phyloP scores from a whole-genome alignment of 345 rosid species.

The Populus alba region DNA sequence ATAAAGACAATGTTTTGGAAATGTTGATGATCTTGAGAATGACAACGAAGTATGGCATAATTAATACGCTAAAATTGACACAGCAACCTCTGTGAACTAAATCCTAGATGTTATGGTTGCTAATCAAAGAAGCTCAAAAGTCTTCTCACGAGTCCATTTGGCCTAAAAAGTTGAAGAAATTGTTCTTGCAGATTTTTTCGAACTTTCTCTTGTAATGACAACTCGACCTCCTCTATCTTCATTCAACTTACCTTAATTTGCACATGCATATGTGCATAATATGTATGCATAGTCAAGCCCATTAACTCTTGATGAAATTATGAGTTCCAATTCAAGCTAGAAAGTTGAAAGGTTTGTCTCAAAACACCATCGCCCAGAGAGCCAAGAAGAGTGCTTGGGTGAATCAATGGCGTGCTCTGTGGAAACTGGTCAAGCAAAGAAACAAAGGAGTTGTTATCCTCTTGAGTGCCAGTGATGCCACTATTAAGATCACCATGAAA shows the following conservation, averaged over 20 bases:
- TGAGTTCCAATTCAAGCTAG: conserved; percentile 41
- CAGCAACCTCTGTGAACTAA: neutral
- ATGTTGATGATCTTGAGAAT: neutral
- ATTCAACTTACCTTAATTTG: neutral
- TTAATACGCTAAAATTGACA: neutral
- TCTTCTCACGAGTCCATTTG: neutral
- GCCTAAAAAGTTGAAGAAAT: neutral
- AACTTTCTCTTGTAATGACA: neutral
- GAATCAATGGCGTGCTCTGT: conserved; percentile 39
- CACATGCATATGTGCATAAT: neutral
- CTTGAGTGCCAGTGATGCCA: conserved; percentile 8
- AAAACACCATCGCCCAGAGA: conserved; percentile 47
- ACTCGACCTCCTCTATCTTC: neutral
- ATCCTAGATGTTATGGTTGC: neutral
- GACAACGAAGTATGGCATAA: neutral
- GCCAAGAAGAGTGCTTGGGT: conserved; percentile 42
- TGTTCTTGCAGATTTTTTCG: neutral
- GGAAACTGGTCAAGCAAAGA: conserved; percentile 60
- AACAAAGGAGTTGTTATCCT: conserved; percentile 53
- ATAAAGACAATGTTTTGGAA: neutral
- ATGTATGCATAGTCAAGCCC: neutral
- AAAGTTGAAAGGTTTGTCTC: conserved; percentile 58
- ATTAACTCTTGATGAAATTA: neutral
- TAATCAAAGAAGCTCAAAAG: neutral
- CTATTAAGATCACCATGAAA: conserved; percentile 54